Evolutionary conservation across 2,329 filamentous ascomycete genomes (phyloP).

Genomic region (Alternaria sp.): DNA sequence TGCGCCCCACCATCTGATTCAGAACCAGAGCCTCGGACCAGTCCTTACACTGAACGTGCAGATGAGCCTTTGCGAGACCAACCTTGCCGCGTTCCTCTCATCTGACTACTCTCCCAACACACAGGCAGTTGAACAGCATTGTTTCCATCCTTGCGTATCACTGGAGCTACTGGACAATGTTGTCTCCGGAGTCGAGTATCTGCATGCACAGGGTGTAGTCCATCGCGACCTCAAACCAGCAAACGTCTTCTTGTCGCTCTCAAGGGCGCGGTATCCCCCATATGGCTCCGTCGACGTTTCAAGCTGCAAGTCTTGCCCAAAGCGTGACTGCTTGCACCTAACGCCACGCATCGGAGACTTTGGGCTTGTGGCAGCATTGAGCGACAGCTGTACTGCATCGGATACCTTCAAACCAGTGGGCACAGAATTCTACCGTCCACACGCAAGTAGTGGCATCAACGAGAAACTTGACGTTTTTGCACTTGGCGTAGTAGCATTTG

Average conservation of each 20-base stretch:
- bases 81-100: conserved; percentile 66
- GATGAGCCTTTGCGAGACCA: conserved; percentile 71
- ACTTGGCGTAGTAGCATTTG: conserved; percentile 69
- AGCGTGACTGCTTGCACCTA: conserved; percentile 52
- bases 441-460: conserved; percentile 44
- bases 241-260: conserved; percentile 70
- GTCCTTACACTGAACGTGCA: conserved; percentile 69
- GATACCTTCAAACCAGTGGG: conserved; percentile 59
- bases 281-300: conserved; percentile 58
- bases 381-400: conserved; percentile 38
- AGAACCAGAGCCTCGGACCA: conserved; percentile 32
- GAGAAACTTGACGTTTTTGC: conserved; percentile 69
- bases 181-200: conserved; percentile 69
- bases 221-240: conserved; percentile 74
- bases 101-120: conserved; percentile 23
- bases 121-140: conserved; percentile 58
- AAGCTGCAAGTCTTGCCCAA: conserved; percentile 57
- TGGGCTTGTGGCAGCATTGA: conserved; percentile 68
- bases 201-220: conserved; percentile 67
- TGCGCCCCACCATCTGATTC: conserved; percentile 32
- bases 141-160: conserved; percentile 68
- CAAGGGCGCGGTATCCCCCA: conserved; percentile 44
- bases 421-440: conserved; percentile 69
- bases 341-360: conserved; percentile 73
- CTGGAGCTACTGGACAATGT: conserved; percentile 66